Base-by-base conservation (phyloP, 257 asterid genomes). In the Cordia subcordata region DNA sequence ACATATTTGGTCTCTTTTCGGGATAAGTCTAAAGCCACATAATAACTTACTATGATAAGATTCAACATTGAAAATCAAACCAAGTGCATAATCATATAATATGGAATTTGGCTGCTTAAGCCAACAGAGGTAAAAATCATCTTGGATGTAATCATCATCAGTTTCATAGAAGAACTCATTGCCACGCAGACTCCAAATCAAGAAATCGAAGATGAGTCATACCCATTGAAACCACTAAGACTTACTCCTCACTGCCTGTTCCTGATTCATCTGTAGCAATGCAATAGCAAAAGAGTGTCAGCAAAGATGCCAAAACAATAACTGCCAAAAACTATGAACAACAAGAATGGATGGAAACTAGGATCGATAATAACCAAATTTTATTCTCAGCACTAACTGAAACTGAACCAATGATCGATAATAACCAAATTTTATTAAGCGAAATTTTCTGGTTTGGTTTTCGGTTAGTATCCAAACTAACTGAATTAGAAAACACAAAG, bases 81-180 rank as follows among this genome's bases (percentile, higher is more conserved):
- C 87, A 47, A 81, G 84, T 27, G 87, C 84, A 38, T 75, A 81
- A 54, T 81, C 87, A 62, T 81, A 81, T 81, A 81, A 70, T 71
- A 76, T 8, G 82, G 85, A 57, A 82, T 64, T 56, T 76, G 88
- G 67, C 79, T 58, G 72, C 85, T 76, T 67, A 82, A 65, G 45
- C 88, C 85, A 5, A n/a, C 88, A 81, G 14, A 81, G 79, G 63
- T 81, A 78, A 57, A 81, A 81, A 63, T 77, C 84, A 68, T 81
- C 87, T 72, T 81, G 87, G 64, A 81, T 77, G 68, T 81, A 81
- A 44, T 81, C 87, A 58, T 81, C 87, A 22, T 81, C 87, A 67
- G 77, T 75, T 62, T 81, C 87, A 55, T 83, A 80, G 74, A 74
- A 80, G 58, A 77, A 77, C 66, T 81, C 86, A 67, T 81, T 81